Evolutionary conservation across 2,329 filamentous ascomycete genomes (phyloP).

Genomic region (Pseudocercospora crystallina): DNA sequence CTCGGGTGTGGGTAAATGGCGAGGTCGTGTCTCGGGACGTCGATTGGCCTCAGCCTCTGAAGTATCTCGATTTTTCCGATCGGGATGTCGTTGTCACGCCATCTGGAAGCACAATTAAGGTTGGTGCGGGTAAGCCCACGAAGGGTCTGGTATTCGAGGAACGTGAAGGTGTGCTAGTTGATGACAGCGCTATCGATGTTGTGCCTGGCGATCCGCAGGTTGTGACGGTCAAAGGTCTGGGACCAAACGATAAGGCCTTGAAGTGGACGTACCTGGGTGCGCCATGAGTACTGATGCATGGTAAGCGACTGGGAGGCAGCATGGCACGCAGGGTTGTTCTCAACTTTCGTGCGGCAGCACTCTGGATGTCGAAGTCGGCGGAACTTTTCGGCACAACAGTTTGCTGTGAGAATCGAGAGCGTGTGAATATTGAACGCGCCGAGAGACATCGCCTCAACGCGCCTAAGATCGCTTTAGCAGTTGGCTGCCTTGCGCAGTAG

Average conservation of each 20-base stretch:
- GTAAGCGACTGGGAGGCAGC: constrained; percentile 1
- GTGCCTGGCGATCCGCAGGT: constrained; percentile 59
- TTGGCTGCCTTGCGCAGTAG: no score
- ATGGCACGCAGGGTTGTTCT: not conserved
- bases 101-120: constrained; percentile 42
- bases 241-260: constrained; percentile 39
- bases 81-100: constrained; percentile 48
- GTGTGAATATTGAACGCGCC: no score
- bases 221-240: constrained; percentile 45
- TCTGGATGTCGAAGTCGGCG: no score
- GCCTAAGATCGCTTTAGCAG: no score
- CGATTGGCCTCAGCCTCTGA: constrained; percentile 62
- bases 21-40: constrained; percentile 55
- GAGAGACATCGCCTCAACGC: no score
- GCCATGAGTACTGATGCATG: constrained; percentile 13
- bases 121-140: constrained; percentile 53
- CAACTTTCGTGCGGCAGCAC: no score
- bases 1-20: constrained; percentile 54
- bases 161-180: constrained; percentile 52
- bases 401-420: no score
- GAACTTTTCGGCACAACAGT: no score
- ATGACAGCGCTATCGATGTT: constrained; percentile 59
- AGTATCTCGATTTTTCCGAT: constrained; percentile 56
- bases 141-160: constrained; percentile 64
- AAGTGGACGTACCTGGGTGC: constrained; percentile 48